These are phyloP conservation scores for Puccinia coronata DNA, from an alignment of 1,284 basidiomycete species.

Conservation along the genomic window DNA sequence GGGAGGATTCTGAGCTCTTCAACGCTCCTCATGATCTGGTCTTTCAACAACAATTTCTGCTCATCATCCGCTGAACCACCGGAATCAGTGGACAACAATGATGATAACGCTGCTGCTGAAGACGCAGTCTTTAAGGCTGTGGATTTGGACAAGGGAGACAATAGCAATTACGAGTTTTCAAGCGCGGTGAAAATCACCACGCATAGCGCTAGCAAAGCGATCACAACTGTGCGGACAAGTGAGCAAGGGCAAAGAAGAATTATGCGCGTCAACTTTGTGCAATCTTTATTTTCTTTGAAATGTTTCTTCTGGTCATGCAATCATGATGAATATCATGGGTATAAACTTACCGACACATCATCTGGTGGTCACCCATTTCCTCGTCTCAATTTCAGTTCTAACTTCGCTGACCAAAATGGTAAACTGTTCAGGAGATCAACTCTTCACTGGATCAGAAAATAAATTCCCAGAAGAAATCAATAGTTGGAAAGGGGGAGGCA, in stretches of 20 bases:
- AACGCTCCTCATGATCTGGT: slow-evolving; percentile 34
- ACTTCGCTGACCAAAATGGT: slow-evolving; percentile 81
- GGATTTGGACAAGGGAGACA: background rate
- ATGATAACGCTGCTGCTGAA: slow-evolving; percentile 60
- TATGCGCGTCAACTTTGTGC: slow-evolving; percentile 37
- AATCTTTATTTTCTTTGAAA: too few relatives aligned
- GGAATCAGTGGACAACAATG: slow-evolving; percentile 70
- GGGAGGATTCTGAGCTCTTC: slow-evolving; percentile 54
- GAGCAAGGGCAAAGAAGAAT: slow-evolving; percentile 65
- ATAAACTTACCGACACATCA: slow-evolving; percentile 72
- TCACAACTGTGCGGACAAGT: slow-evolving; percentile 42
- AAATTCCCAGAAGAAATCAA: background rate
- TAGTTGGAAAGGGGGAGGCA: slow-evolving; percentile 38
- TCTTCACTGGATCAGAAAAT: background rate
- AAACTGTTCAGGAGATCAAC: slow-evolving; percentile 61
- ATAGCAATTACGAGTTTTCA: slow-evolving; percentile 54
- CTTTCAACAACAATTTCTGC: slow-evolving; percentile 7
- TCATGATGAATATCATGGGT: too few relatives aligned
- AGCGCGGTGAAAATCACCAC: slow-evolving; percentile 57
- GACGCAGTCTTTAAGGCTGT: slow-evolving; percentile 1
- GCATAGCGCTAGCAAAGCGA: slow-evolving; percentile 52
- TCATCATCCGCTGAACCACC: slow-evolving; percentile 61
- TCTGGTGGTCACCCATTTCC: slow-evolving; percentile 87
- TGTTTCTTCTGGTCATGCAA: background rate
- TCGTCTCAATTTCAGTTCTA: slow-evolving; percentile 74